Base-by-base conservation (phyloP, 495 filamentous ascomycete species). In the Penicillium taxi region DNA sequence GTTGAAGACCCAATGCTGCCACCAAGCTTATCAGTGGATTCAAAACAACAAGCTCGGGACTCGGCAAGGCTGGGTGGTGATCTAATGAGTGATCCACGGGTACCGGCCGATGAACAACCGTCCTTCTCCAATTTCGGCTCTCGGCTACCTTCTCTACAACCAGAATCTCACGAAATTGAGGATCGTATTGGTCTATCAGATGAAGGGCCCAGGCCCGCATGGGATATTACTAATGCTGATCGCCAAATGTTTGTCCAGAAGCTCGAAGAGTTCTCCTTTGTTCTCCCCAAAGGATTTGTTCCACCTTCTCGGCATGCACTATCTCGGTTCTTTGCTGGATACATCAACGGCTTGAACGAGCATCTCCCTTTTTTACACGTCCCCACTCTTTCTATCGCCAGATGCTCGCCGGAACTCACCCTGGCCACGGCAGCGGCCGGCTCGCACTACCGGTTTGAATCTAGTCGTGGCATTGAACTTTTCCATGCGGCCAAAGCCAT, bases 101-200 rank as follows among this genome's bases (percentile, higher is more conserved):
- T 39, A 7, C 42, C 50, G 2, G 52, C 57, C 4, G 66, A 70
- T 34, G 66, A 70, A 5, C 50, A 52, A 15, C 66, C 66, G 7
- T 70, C 78, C 1, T 69, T 77, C 13, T 82, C 77, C 7, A 74
- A 78, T 30, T 81, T 83, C 41, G 78, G 80, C 0, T 85, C 80
- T 2, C 68, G 81, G 26, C 70, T 83, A 27, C 78, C 79, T 1
- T 85, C 80, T 5, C 54, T 84, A 25, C 74, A 77, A 46, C 80
- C 80, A 13, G 79, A 84, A 36, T 65, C 66, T 15, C 70, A 77
- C 37, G 74, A 81, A 47, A 63, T 72, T 4, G 63, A 72, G 19
- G 75, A 78, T 21, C 64, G 66, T 11, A 56, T 66, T 29, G 64
- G 64, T 4, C 57, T 70, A 17, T 49, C 53, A 2, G 66, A 70